Evolutionary conservation across 2,329 filamentous ascomycete species (phyloP), one percentile per base, ranked within the genome.

Genomic region (Penicillium capsulatum): DNA sequence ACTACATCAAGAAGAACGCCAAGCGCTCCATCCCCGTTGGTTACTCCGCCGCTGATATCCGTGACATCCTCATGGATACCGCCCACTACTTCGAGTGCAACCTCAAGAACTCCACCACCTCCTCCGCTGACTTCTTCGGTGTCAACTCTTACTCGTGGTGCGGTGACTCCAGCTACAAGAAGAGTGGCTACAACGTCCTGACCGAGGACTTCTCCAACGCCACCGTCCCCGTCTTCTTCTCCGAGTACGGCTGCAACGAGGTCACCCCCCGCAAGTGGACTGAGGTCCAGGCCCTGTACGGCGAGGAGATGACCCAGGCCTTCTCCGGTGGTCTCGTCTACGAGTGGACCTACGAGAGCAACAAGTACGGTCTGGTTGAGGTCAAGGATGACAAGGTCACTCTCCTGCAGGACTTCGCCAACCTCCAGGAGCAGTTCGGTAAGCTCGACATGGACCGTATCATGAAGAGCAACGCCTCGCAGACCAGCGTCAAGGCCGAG

Each of bases 361-460:
- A 71, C 51, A 58, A 73, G 34, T 74, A 69, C 47, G 71, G 71
- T 36, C 73, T 90, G 6, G 81, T 86, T 47, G 57, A 76, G 48
- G 66, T 86, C 54, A 76, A 76, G 53, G 65, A 63, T 53, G 73
- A 72, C 49, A 76, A 72, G 13, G 73, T 79, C 39, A 69, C 72
- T 32, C 70, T 88, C 30, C 71, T 80, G 24, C 51, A 66, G 15
- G 85, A 90, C 63, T 90, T 75, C 67, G 77, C 84, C 61, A 83
- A 85, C 48, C 80, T 97, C 44, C 79, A 83, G 68, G 67, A 66
- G 24, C 85, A 92, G 70, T 89, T 85, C 69, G 74, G 75, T 63
- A 81, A 83, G 61, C 71, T 96, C 39, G 78, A 95, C 68, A 78
- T 87, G 63, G 73, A 71, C 38, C 65, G 74, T 11, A 73, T 96